phyloP scores from a whole-genome alignment of 345 rosid genomes.

The Eucalyptus fibrosa region DNA sequence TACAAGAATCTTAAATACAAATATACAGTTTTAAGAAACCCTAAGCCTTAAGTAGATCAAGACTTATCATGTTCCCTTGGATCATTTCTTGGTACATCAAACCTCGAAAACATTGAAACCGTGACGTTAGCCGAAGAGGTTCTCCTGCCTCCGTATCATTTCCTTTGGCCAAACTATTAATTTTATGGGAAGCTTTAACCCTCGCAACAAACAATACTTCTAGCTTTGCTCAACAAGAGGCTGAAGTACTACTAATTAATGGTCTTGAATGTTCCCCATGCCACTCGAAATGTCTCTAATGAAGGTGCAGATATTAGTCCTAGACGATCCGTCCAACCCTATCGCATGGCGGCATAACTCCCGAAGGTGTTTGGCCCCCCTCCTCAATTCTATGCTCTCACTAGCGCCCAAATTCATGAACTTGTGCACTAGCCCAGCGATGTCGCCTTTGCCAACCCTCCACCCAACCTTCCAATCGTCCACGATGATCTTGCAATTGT shows the following conservation, averaged over 20 bases:
- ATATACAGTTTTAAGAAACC: no score
- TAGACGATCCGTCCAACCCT: slow-evolving; percentile 3
- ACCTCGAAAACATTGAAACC: no score
- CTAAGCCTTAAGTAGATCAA: no score
- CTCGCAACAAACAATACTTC: no score
- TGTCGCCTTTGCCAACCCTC: slow-evolving; percentile 2
- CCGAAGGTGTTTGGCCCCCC: neutral
- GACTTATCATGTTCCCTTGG: no score
- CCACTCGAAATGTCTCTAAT: neutral
- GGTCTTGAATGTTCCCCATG: neutral
- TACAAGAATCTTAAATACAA: neutral
- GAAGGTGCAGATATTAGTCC: neutral
- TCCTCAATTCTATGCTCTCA: slow-evolving; percentile 5
- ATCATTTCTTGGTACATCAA: no score
- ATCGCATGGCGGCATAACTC: neutral
- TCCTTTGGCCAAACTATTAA: no score
- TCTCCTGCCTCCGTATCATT: no score
- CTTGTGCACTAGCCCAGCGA: neutral
- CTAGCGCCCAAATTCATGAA: slow-evolving; percentile 1
- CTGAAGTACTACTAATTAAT: neutral
- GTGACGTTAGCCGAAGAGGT: no score
- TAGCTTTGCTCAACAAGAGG: neutral
- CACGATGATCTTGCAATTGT: slow-evolving; percentile 14
- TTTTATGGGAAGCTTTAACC: neutral
- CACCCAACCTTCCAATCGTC: slow-evolving; percentile 34